Conservation (phyloP, 2,329 filamentous ascomycete species). For the Lachnellula cervina region DNA sequence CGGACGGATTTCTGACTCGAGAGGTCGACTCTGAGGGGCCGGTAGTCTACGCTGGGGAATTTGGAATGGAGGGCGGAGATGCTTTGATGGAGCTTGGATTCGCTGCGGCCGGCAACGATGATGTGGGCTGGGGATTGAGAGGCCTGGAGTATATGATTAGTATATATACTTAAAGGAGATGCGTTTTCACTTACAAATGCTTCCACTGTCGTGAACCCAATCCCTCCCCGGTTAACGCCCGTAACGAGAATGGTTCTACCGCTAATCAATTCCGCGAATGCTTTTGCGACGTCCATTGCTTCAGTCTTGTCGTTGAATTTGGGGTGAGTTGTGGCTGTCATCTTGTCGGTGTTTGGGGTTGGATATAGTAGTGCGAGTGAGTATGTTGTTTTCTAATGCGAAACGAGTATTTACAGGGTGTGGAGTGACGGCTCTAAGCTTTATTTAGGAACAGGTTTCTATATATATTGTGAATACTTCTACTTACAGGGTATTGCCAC, state of each 20-base stretch:
- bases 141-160: slow-evolving; percentile 12
- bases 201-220: slow-evolving; percentile 15
- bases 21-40: slow-evolving; percentile 30
- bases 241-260: slow-evolving; percentile 33
- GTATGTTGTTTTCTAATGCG: not conserved
- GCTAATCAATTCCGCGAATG: slow-evolving; percentile 32
- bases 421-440: too few species aligned
- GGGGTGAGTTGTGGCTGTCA: slow-evolving; percentile 30
- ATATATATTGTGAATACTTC: too few species aligned
- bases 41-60: slow-evolving; percentile 4
- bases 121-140: slow-evolving; percentile 19
- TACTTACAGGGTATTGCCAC: too few species aligned
- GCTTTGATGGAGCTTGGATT: slow-evolving; percentile 9
- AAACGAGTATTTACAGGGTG: too few species aligned
- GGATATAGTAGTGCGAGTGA: not conserved
- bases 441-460: too few species aligned
- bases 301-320: slow-evolving; percentile 35
- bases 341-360: not conserved
- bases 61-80: slow-evolving; percentile 5
- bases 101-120: slow-evolving; percentile 16
- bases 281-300: slow-evolving; percentile 35
- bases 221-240: slow-evolving; percentile 16
- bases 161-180: slow-evolving; percentile 11
- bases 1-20: slow-evolving; percentile 38
- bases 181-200: slow-evolving; percentile 18